Conservation (phyloP, 306 rosid species). For the Adenanthera pavonina region DNA sequence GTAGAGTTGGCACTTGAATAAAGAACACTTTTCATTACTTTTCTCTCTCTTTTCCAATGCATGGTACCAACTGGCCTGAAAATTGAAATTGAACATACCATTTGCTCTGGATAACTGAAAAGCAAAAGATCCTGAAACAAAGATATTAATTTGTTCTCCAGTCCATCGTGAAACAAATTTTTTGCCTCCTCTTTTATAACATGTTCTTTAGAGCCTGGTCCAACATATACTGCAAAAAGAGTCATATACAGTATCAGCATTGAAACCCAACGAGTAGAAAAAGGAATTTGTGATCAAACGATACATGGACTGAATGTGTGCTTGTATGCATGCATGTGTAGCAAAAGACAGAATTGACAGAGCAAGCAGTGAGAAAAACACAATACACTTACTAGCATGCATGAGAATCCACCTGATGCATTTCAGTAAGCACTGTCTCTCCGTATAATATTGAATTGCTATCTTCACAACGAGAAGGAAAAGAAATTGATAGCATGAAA, state of each 20-base stretch:
- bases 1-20: background rate
- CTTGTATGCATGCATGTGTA: background rate
- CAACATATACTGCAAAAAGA: slow-evolving; percentile 71
- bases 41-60: background rate
- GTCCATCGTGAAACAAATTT: slow-evolving; percentile 73
- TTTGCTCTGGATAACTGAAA: slow-evolving; percentile 68
- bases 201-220: slow-evolving; percentile 55
- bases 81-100: slow-evolving; percentile 58
- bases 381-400: slow-evolving; percentile 76
- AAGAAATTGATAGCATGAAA: slow-evolving; percentile 25
- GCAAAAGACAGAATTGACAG: slow-evolving; percentile 23
- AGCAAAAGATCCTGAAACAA: slow-evolving; percentile 66
- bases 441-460: slow-evolving; percentile 77
- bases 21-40: background rate
- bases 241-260: slow-evolving; percentile 39
- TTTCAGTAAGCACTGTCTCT: slow-evolving; percentile 93
- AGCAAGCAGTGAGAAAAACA: slow-evolving; percentile 32
- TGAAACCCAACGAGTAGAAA: slow-evolving; percentile 25
- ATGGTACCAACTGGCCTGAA: slow-evolving; percentile 1
- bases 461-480: slow-evolving; percentile 54
- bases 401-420: slow-evolving; percentile 82
- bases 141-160: slow-evolving; percentile 71
- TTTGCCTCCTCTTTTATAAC: slow-evolving; percentile 65
- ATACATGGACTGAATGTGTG: slow-evolving; percentile 31
- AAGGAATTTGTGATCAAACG: slow-evolving; percentile 16